Evolutionary conservation across 179 eudicot genomes (phyloP), one percentile per base, ranked within the genome.

Genomic region (Spergularia azorica): DNA sequence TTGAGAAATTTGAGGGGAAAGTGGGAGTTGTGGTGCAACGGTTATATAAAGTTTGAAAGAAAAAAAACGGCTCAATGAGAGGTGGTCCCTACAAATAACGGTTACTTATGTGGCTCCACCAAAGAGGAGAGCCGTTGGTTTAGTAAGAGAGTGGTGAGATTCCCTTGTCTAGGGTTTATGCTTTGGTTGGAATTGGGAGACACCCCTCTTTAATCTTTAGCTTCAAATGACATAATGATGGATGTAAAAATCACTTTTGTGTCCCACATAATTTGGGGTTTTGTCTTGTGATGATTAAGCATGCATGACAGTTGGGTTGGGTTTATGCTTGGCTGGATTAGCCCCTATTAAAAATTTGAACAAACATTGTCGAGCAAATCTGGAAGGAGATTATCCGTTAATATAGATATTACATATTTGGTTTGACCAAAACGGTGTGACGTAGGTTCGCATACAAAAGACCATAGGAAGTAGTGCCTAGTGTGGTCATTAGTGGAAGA

Each of bases 91-190:
- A 62, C 36, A 16, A 36, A 9, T 52, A 81, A 81, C 84, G 84
- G 84, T 66, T 77, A 77, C 67, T 55, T 77, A 41, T 39, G 9
- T 77, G 81, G 78, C 59, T 39, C 67, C 77, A 60, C 61, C 38
- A 54, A 51, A 66, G 62, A 61, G 41, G 62, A 68, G 78, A 81
- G 84, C 81, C 81, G 84, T 81, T 81, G 74, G 21, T 21, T 56
- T 0, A 56, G 6, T 56, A 16, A 2, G 1, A 21, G 39, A 67
- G 50, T 46, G n/a, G 71, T n/a, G 21, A 61, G 78, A 67, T 81
- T 17, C 71, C 67, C 55, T 77, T 46, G 69, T 72, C 71, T 41
- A 67, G 71, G 71, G 3, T 51, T 56, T 76, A 38, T 76, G 32
- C 48, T 67, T 46, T 67, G 67, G 43, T 57, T 73, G 77, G 67